Evolutionary conservation across 345 rosid genomes (phyloP).

Genomic region (Turnera subulata): DNA sequence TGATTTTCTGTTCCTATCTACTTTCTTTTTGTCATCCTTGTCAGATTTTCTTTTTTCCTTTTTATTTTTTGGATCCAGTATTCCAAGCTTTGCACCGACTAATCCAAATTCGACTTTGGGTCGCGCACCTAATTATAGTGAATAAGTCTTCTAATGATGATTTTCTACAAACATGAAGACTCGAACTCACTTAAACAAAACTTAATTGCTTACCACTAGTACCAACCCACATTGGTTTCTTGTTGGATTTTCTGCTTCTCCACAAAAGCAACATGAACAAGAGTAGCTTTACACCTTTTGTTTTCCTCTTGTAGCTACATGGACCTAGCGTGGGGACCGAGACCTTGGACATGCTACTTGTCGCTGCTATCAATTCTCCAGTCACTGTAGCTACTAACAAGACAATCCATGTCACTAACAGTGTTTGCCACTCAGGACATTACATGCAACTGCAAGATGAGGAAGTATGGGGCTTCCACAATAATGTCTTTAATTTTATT

Average conservation of each 20-base stretch:
- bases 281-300: constrained; percentile 8
- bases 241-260: constrained; percentile 16
- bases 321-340: constrained; percentile 35
- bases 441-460: neutral
- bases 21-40: constrained; percentile 22
- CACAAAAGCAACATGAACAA: constrained; percentile 12
- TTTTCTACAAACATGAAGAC: too few species aligned
- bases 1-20: constrained; percentile 19
- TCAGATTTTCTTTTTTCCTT: too few species aligned
- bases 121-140: too few species aligned
- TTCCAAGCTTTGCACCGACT: too few species aligned
- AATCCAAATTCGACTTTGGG: too few species aligned
- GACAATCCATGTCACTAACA: constrained; percentile 23
- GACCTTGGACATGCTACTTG: constrained; percentile 42
- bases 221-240: too few species aligned
- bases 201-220: too few species aligned
- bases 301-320: constrained; percentile 21
- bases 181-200: too few species aligned
- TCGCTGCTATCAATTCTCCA: constrained; percentile 27
- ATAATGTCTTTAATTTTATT: too few species aligned
- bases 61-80: too few species aligned
- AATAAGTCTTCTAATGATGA: too few species aligned
- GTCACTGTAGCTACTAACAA: constrained; percentile 28
- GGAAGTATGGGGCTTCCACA: neutral
- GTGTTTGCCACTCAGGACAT: constrained; percentile 7